Evolutionary conservation across 441 rosid species (phyloP).

Genomic region (Aleurites moluccanus): DNA sequence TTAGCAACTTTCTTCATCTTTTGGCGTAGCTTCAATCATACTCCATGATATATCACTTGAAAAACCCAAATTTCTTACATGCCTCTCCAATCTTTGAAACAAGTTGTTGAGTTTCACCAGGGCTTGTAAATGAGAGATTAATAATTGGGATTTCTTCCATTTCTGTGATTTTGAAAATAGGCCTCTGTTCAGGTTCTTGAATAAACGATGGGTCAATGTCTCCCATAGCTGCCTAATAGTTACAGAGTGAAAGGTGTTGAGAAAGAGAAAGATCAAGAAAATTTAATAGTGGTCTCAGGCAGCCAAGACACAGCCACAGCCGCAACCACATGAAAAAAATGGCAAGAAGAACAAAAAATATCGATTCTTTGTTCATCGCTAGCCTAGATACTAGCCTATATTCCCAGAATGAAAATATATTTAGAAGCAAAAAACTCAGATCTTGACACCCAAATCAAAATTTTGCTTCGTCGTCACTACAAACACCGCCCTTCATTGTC

Average conservation of each 20-base stretch:
- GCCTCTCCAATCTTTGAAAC: slow-evolving; percentile 56
- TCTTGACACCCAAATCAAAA: too few relatives aligned
- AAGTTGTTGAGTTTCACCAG: slow-evolving; percentile 26
- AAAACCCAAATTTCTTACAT: slow-evolving; percentile 85
- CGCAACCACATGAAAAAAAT: too few relatives aligned
- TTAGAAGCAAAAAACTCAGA: too few relatives aligned
- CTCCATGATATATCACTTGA: slow-evolving; percentile 79
- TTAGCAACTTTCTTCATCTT: slow-evolving; percentile 55
- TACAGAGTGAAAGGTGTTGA: neutral
- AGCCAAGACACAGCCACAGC: too few relatives aligned
- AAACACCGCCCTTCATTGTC: too few relatives aligned
- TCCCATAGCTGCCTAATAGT: slow-evolving; percentile 38
- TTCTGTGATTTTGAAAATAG: slow-evolving; percentile 29
- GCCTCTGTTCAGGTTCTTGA: slow-evolving; percentile 58
- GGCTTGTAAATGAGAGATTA: slow-evolving; percentile 30
- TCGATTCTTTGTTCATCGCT: too few relatives aligned
- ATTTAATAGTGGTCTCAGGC: neutral
- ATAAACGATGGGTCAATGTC: slow-evolving; percentile 53
- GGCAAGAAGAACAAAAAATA: too few relatives aligned
- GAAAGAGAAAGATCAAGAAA: neutral
- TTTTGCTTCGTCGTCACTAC: too few relatives aligned
- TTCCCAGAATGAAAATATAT: too few relatives aligned
- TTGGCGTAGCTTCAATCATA: slow-evolving; percentile 43
- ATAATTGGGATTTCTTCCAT: slow-evolving; percentile 56
- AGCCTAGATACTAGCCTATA: too few relatives aligned